Conservation (phyloP, 2,329 filamentous ascomycete species). For the Epicoccum sorghinum region DNA sequence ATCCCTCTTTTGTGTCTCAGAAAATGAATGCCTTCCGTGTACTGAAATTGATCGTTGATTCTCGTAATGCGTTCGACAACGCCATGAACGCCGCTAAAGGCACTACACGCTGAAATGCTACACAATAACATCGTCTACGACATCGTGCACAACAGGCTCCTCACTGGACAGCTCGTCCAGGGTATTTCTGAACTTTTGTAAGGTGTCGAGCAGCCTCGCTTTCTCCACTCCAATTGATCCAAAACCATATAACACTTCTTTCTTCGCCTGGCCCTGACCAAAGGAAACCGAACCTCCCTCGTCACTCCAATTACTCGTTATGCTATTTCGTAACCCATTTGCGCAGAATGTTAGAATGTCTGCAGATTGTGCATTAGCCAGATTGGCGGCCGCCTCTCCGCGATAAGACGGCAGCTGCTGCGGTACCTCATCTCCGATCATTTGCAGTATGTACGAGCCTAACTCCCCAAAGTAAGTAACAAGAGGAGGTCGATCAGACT, state of each 20-base stretch:
- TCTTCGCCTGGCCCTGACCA: constrained; percentile 51
- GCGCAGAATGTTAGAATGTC: constrained; percentile 37
- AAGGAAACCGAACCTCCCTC: constrained; percentile 51
- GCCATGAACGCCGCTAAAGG: constrained; percentile 29
- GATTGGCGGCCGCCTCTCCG: constrained; percentile 15
- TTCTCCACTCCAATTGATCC: constrained; percentile 37
- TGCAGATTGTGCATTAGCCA: not conserved
- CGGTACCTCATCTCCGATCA: constrained; percentile 31
- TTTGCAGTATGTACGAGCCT: constrained; percentile 38
- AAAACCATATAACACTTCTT: constrained; percentile 52
- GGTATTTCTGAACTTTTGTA: constrained; percentile 16
- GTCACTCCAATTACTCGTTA: constrained; percentile 56
- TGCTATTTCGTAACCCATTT: constrained; percentile 52
- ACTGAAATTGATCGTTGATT: too few species aligned
- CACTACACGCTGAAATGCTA: constrained; percentile 13
- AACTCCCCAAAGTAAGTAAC: constrained; percentile 51
- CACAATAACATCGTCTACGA: constrained; percentile 18
- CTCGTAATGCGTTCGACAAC: constrained; percentile 3
- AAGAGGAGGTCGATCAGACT: constrained; percentile 26
- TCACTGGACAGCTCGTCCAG: not conserved
- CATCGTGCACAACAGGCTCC: too few species aligned
- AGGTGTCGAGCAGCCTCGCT: constrained; percentile 19
- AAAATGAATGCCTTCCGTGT: not conserved
- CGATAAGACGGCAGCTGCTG: constrained; percentile 22
- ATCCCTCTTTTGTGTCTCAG: too few species aligned